These are phyloP conservation scores for Boletus reticulatus DNA, from an alignment of 768 basidiomycete genomes.

Conservation along the genomic window DNA sequence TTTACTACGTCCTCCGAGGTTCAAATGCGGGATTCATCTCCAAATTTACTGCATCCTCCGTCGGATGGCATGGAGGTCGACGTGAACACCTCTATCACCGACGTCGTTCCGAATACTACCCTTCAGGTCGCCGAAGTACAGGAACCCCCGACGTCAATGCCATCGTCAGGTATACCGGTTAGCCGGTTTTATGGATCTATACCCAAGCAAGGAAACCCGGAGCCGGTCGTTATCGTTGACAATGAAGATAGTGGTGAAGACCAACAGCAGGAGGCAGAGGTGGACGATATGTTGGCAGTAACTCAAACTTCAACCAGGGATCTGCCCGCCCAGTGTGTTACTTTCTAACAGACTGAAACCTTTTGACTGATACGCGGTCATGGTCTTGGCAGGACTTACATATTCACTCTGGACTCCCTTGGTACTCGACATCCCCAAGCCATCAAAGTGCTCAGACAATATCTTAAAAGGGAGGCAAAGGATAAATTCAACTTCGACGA, in stretches of 20 bases:
- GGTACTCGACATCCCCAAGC: constrained; percentile 69
- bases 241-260: constrained; percentile 29
- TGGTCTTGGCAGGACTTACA: constrained; percentile 54
- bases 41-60: constrained; percentile 16
- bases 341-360: neutral
- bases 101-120: neutral
- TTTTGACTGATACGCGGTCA: neutral
- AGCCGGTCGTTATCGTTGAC: constrained; percentile 11
- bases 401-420: constrained; percentile 91
- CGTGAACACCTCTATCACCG: neutral
- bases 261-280: constrained; percentile 31
- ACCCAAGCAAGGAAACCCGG: neutral
- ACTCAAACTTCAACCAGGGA: constrained; percentile 13
- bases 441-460: constrained; percentile 55
- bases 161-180: constrained; percentile 15
- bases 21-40: constrained; percentile 15
- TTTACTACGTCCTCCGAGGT: constrained; percentile 6
- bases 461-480: constrained; percentile 73
- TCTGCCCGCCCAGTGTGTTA: constrained; percentile 22
- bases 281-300: constrained; percentile 30
- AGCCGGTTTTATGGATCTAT: constrained; percentile 22
- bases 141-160: constrained; percentile 4
- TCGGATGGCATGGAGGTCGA: constrained; percentile 32
- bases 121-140: neutral
- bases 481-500: constrained; percentile 56